Evolutionary conservation across 2,329 filamentous ascomycete genomes (phyloP).

Genomic region (Xylaria multiplex): DNA sequence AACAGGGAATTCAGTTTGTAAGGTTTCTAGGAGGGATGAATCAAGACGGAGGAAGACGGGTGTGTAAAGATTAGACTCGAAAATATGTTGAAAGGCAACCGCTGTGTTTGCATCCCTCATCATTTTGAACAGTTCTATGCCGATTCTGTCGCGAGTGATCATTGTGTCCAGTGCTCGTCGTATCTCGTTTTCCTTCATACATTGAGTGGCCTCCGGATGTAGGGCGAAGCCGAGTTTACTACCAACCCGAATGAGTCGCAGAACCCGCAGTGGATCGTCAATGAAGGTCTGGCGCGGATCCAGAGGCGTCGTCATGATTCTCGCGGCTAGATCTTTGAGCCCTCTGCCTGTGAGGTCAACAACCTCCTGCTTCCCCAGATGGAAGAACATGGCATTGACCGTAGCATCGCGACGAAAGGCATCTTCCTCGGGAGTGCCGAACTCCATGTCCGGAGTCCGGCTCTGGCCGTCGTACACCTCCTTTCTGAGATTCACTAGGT

Average conservation of each 20-base stretch:
- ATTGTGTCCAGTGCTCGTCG: constrained; percentile 18
- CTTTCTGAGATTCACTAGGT: constrained; percentile 26
- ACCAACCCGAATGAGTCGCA: constrained; percentile 24
- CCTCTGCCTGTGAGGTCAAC: constrained; percentile 27
- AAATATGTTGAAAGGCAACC: constrained; percentile 26
- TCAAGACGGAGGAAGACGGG: constrained; percentile 21
- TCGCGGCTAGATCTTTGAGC: constrained; percentile 18
- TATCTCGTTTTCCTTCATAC: constrained; percentile 18
- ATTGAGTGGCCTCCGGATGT: constrained; percentile 10
- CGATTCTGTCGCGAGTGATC: constrained; percentile 27
- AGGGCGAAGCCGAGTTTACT: constrained; percentile 20
- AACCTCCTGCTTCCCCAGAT: constrained; percentile 20
- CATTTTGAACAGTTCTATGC: constrained; percentile 27
- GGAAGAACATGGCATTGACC: constrained; percentile 26
- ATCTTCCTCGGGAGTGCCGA: constrained; percentile 20
- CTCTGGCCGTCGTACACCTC: constrained; percentile 20
- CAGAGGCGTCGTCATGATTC: constrained; percentile 26
- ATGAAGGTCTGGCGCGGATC: constrained; percentile 25
- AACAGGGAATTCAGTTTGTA: constrained; percentile 12
- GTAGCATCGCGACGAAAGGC: constrained; percentile 29
- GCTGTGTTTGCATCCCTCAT: constrained; percentile 26
- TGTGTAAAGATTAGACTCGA: constrained; percentile 21
- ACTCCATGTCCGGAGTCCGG: constrained; percentile 22
- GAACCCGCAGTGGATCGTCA: constrained; percentile 28
- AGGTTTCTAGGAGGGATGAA: constrained; percentile 8